phyloP scores from a whole-genome alignment of 352 stramenopile species.

The Pythium phragmiticola region DNA sequence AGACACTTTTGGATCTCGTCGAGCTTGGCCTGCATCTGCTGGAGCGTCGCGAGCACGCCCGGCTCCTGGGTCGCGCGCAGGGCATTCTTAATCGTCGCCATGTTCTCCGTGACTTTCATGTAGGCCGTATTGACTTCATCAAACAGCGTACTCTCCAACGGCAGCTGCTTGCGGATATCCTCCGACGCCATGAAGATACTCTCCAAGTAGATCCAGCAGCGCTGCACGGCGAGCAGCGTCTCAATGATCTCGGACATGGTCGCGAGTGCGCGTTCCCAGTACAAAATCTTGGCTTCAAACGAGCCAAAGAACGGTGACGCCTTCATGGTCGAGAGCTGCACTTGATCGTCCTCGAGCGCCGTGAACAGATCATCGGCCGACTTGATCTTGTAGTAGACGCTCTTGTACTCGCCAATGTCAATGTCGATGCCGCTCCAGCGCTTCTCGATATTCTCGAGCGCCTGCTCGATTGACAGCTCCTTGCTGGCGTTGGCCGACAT shows the following conservation, averaged over 20 bases:
- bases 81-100: conserved; percentile 80
- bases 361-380: conserved; percentile 91
- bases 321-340: conserved; percentile 93
- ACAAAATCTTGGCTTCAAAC: conserved; percentile 87
- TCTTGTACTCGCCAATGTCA: conserved; percentile 92
- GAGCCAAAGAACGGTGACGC: conserved; percentile 92
- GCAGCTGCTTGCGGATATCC: conserved; percentile 94
- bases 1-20: conserved; percentile 87
- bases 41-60: conserved; percentile 57
- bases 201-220: conserved; percentile 95
- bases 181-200: conserved; percentile 95
- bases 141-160: conserved; percentile 82
- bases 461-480: conserved; percentile 91
- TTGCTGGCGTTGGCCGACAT: conserved; percentile 91
- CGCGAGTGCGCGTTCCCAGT: conserved; percentile 86
- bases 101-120: conserved; percentile 64
- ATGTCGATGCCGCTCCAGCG: conserved; percentile 89
- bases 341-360: conserved; percentile 89
- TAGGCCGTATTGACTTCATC: conserved; percentile 86
- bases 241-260: conserved; percentile 91
- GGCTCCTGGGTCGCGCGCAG: conserved; percentile 62
- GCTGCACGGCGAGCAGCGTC: conserved; percentile 86
- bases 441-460: conserved; percentile 82
- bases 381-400: conserved; percentile 92
- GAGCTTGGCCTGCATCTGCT: conserved; percentile 86